Conservation (phyloP, 2,329 filamentous ascomycete species). For the Talaromyces sp. region DNA sequence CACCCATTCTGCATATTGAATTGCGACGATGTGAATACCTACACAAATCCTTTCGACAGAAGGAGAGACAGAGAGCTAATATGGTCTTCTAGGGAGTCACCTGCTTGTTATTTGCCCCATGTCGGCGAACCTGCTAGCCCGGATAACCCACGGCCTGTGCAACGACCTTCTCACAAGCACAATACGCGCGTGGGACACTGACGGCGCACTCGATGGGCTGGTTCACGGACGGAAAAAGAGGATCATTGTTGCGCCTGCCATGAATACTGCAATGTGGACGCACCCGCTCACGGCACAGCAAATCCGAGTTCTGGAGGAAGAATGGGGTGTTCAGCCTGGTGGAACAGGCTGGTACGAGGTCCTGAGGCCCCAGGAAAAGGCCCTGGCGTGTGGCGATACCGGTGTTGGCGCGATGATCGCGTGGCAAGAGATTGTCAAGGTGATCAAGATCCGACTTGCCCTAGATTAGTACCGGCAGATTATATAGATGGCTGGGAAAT, state of each 20-base stretch:
- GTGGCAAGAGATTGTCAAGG: constrained; percentile 67
- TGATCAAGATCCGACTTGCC: constrained; percentile 48
- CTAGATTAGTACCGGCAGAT: neutral
- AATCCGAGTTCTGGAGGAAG: constrained; percentile 61
- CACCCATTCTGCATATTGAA: constrained; percentile 85
- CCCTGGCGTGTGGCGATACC: constrained; percentile 76
- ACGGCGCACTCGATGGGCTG: constrained; percentile 50
- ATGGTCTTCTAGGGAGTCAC: constrained; percentile 57
- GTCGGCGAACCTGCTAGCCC: constrained; percentile 79
- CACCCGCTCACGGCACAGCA: constrained; percentile 76
- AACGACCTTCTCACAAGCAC: constrained; percentile 70
- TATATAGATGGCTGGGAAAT: neutral
- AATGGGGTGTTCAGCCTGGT: constrained; percentile 53
- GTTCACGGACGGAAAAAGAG: constrained; percentile 44
- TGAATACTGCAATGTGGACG: constrained; percentile 88
- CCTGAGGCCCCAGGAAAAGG: constrained; percentile 47
- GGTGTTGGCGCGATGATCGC: constrained; percentile 78
- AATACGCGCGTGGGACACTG: constrained; percentile 80
- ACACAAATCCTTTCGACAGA: neutral
- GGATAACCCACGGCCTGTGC: constrained; percentile 69
- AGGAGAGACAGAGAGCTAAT: neutral
- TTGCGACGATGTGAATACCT: constrained; percentile 52
- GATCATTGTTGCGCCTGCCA: constrained; percentile 72
- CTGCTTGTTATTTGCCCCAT: constrained; percentile 74
- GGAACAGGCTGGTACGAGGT: constrained; percentile 61